Conservation (phyloP, 139 green algal species). For the Haematococcus lacustris region DNA sequence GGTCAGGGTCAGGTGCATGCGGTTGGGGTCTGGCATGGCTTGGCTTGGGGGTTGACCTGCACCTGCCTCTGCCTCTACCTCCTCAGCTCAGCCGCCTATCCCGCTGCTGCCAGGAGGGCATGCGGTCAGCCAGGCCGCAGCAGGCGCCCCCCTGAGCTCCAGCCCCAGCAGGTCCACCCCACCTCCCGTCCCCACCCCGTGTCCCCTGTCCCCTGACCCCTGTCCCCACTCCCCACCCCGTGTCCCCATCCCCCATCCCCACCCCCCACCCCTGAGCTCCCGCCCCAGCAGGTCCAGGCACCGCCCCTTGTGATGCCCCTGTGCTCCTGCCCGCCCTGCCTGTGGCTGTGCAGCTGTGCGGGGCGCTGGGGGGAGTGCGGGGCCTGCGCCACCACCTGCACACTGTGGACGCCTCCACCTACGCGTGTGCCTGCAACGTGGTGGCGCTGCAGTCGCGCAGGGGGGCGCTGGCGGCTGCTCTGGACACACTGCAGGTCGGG, state of each 20-base stretch:
- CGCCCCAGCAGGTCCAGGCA: too few relatives aligned
- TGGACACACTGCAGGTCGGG: slow-evolving; percentile 60
- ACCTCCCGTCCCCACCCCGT: too few relatives aligned
- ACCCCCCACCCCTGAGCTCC: too few relatives aligned
- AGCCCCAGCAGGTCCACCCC: too few relatives aligned
- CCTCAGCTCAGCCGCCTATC: not conserved
- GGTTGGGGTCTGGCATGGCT: too few relatives aligned
- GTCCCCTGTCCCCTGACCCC: too few relatives aligned
- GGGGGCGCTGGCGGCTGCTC: slow-evolving; percentile 42
- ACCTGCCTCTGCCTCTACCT: not conserved
- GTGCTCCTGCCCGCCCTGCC: not conserved
- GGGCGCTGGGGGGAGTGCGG: slow-evolving; percentile 16
- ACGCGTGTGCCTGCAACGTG: slow-evolving; percentile 39
- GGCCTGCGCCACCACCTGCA: slow-evolving; percentile 15
- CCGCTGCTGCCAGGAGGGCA: not conserved
- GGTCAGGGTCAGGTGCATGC: too few relatives aligned
- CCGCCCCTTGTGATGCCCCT: not conserved
- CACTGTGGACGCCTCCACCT: slow-evolving; percentile 54
- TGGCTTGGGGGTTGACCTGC: not conserved
- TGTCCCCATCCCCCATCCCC: too few relatives aligned
- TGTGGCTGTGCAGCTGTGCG: slow-evolving; percentile 6
- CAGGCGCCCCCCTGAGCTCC: too few relatives aligned
- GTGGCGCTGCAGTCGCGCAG: slow-evolving; percentile 49
- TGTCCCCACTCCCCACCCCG: too few relatives aligned
- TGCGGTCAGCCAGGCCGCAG: not conserved